A percentile compares a stretch with the other conserved stretches of the same genome.
phyloP scores from a whole-genome alignment of 768 basidiomycete species.

The Termitomyces sp. region DNA sequence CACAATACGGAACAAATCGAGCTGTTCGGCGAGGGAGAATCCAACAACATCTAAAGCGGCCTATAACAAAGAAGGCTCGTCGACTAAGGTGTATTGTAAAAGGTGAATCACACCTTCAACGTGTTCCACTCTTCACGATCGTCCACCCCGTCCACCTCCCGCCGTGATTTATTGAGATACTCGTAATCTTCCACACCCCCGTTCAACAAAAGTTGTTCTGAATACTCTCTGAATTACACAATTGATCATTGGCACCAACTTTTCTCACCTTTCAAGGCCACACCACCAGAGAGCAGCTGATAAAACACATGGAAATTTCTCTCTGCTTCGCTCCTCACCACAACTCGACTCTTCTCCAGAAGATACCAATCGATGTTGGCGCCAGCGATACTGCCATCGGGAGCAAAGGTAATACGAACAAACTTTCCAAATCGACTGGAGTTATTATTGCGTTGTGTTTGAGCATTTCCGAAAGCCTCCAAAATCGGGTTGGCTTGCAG shows the following conservation, averaged over 20 bases:
- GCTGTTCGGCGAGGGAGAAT: constrained; percentile 77
- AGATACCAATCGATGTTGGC: constrained; percentile 99
- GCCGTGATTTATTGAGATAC: constrained; percentile 83
- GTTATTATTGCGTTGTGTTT: constrained; percentile 97
- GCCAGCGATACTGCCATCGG: constrained; percentile 91
- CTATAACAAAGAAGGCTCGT: constrained; percentile 26
- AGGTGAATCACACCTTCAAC: constrained; percentile 50
- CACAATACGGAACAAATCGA: constrained; percentile 90
- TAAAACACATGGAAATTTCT: constrained; percentile 97
- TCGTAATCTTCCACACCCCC: constrained; percentile 78
- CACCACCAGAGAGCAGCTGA: constrained; percentile 79
- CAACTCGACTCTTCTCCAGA: constrained; percentile 94
- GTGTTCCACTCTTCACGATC: constrained; percentile 84
- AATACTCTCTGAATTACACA: constrained; percentile 1
- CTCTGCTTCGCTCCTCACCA: constrained; percentile 82
- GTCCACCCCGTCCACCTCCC: constrained; percentile 93
- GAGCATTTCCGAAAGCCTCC: constrained; percentile 98
- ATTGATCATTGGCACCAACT: not conserved
- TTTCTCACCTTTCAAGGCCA: constrained; percentile 58
- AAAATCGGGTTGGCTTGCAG: constrained; percentile 96
- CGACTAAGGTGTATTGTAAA: not conserved
- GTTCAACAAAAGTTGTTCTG: constrained; percentile 71
- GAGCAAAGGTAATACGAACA: constrained; percentile 90
- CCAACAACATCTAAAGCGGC: constrained; percentile 86
- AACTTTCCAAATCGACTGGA: constrained; percentile 99